phyloP scores from a whole-genome alignment of 2,329 filamentous ascomycete genomes.

The Aspergillus tamarii region DNA sequence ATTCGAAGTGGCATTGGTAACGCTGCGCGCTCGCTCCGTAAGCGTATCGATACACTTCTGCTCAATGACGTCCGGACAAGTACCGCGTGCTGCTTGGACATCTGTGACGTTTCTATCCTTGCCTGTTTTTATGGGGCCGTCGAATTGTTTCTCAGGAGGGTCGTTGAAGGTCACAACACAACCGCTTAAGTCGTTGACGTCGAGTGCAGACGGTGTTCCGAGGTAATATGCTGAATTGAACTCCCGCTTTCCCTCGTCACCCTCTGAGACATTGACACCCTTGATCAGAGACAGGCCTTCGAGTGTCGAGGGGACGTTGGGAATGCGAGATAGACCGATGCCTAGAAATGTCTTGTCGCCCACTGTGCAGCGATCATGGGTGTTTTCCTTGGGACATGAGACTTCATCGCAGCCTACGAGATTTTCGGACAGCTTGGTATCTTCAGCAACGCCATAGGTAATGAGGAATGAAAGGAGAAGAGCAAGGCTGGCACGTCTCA shows the following conservation, averaged over 20 bases:
- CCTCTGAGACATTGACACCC: slow-evolving; percentile 13
- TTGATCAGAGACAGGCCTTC: slow-evolving; percentile 21
- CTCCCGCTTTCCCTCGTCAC: not conserved
- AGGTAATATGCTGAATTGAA: slow-evolving; percentile 23
- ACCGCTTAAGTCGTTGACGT: slow-evolving; percentile 11
- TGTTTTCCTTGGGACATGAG: slow-evolving; percentile 12
- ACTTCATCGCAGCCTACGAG: slow-evolving; percentile 18
- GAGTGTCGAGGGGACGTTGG: slow-evolving; percentile 10
- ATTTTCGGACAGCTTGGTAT: not conserved
- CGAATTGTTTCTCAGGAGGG: slow-evolving; percentile 12
- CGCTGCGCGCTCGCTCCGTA: slow-evolving; percentile 8
- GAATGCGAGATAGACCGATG: slow-evolving; percentile 15
- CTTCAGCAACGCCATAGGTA: not conserved
- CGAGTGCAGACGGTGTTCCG: slow-evolving; percentile 11
- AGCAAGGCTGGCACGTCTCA: not conserved
- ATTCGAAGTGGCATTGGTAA: not conserved
- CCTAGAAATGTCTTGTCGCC: slow-evolving; percentile 15
- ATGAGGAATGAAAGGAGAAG: not conserved
- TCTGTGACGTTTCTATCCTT: slow-evolving; percentile 2
- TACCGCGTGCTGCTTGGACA: slow-evolving; percentile 10
- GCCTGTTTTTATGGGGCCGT: not conserved
- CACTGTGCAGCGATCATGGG: slow-evolving; percentile 15
- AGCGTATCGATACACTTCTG: slow-evolving; percentile 20
- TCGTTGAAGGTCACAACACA: slow-evolving; percentile 25
- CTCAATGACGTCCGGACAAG: slow-evolving; percentile 18